Conservation (phyloP, 2,329 filamentous ascomycete species). For the Diplodia intermedia region DNA sequence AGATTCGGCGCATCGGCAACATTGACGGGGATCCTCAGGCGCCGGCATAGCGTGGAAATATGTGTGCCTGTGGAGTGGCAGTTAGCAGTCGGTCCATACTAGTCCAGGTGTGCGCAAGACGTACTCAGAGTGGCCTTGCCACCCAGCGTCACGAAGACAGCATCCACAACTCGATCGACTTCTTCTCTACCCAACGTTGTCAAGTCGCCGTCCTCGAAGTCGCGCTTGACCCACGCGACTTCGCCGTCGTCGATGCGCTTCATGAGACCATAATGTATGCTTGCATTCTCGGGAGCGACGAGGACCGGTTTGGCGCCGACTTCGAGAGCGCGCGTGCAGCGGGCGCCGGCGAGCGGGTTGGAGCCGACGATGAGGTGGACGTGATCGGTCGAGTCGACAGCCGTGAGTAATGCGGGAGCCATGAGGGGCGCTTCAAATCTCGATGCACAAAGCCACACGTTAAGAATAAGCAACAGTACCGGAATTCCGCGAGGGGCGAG, state of each 20-base stretch:
- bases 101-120: slow-evolving; percentile 13
- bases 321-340: slow-evolving; percentile 79
- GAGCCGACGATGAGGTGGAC: slow-evolving; percentile 86
- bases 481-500: not conserved
- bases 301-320: slow-evolving; percentile 83
- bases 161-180: slow-evolving; percentile 80
- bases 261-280: slow-evolving; percentile 66
- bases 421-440: slow-evolving; percentile 40
- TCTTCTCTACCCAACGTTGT: slow-evolving; percentile 79
- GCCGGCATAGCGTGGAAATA: slow-evolving; percentile 77
- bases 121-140: slow-evolving; percentile 58
- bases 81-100: slow-evolving; percentile 31
- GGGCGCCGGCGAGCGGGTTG: slow-evolving; percentile 83
- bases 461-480: not conserved
- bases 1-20: slow-evolving; percentile 85
- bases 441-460: slow-evolving; percentile 4
- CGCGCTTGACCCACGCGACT: slow-evolving; percentile 69
- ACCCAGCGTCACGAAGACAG: slow-evolving; percentile 82
- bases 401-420: slow-evolving; percentile 70
- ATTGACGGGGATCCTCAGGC: slow-evolving; percentile 88
- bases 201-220: slow-evolving; percentile 75
- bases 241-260: slow-evolving; percentile 70
- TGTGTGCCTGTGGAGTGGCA: slow-evolving; percentile 59
- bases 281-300: slow-evolving; percentile 71
- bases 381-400: slow-evolving; percentile 72